Conservation (phyloP, 2,329 filamentous ascomycete genomes). For the Raffaelea albimanens region DNA sequence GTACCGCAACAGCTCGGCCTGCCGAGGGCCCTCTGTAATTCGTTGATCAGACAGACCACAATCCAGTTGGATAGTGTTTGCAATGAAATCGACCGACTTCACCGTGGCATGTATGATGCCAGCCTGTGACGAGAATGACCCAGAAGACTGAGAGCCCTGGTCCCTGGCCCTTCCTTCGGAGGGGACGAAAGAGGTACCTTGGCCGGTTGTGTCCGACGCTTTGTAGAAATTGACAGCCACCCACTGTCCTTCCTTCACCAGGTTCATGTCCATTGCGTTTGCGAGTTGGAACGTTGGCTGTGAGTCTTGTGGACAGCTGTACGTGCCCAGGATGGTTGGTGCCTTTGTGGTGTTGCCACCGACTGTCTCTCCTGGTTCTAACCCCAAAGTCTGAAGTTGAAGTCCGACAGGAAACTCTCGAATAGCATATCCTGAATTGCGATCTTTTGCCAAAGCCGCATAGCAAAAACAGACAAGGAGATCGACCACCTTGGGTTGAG, state of each 20-base stretch:
- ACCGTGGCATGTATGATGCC: constrained; percentile 3
- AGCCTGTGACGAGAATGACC: neutral
- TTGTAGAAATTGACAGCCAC: neutral
- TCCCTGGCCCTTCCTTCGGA: no score
- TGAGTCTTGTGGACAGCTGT: no score
- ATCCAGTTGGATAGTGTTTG: no score
- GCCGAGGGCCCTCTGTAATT: no score
- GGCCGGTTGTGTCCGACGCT: no score
- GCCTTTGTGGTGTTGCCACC: no score
- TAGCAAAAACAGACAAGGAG: constrained; percentile 79
- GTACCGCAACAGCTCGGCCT: neutral
- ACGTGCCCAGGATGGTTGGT: constrained; percentile 14
- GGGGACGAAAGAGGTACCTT: no score
- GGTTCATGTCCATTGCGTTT: neutral
- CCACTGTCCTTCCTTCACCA: constrained; percentile 3
- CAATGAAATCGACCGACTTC: neutral
- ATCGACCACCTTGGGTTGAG: constrained; percentile 75
- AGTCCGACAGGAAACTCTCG: constrained; percentile 36
- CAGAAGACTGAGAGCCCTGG: no score
- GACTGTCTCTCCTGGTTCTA: no score
- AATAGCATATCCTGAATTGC: constrained; percentile 15
- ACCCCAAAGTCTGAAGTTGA: constrained; percentile 13
- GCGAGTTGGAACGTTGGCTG: neutral
- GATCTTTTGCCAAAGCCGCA: constrained; percentile 23
- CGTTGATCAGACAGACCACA: no score